Percentiles rank a stretch among this genome's conserved stretches.
Evolutionary conservation across 1,284 basidiomycete genomes (phyloP).

Genomic region (Ustilago shanxiensis): DNA sequence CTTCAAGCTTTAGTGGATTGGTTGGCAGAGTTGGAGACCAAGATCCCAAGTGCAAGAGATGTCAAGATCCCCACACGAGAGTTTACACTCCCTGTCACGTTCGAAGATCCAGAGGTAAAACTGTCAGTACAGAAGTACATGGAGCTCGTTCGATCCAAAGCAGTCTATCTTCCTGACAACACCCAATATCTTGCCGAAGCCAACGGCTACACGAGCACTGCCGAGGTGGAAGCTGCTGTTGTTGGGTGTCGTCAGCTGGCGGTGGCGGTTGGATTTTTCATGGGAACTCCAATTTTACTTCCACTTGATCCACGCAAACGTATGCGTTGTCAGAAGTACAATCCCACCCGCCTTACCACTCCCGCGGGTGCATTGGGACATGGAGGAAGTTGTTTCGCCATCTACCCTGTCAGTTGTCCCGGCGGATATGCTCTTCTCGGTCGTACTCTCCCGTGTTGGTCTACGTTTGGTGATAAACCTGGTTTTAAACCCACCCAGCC

Average conservation of each 20-base stretch:
- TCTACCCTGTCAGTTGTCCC: slow-evolving; percentile 78
- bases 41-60: slow-evolving; percentile 72
- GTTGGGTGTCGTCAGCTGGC: slow-evolving; percentile 61
- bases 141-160: slow-evolving; percentile 74
- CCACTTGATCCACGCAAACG: slow-evolving; percentile 76
- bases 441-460: slow-evolving; percentile 74
- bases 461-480: slow-evolving; percentile 75
- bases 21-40: slow-evolving; percentile 71
- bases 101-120: slow-evolving; percentile 76
- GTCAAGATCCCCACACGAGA: slow-evolving; percentile 65
- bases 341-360: slow-evolving; percentile 70
- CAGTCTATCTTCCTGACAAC: slow-evolving; percentile 79
- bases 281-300: slow-evolving; percentile 65
- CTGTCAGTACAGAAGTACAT: slow-evolving; percentile 77
- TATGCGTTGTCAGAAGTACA: slow-evolving; percentile 71
- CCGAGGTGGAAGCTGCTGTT: slow-evolving; percentile 67
- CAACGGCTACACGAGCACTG: slow-evolving; percentile 73
- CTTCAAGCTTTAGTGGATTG: slow-evolving; percentile 72
- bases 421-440: slow-evolving; percentile 78
- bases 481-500: slow-evolving; percentile 74
- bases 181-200: slow-evolving; percentile 78
- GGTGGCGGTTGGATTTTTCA: slow-evolving; percentile 63
- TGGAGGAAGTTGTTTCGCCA: slow-evolving; percentile 74
- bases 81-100: slow-evolving; percentile 75
- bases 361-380: slow-evolving; percentile 75